These are phyloP conservation scores for Plantago lanceolata DNA, from an alignment of 305 asterid genomes.

Conservation along the genomic window DNA sequence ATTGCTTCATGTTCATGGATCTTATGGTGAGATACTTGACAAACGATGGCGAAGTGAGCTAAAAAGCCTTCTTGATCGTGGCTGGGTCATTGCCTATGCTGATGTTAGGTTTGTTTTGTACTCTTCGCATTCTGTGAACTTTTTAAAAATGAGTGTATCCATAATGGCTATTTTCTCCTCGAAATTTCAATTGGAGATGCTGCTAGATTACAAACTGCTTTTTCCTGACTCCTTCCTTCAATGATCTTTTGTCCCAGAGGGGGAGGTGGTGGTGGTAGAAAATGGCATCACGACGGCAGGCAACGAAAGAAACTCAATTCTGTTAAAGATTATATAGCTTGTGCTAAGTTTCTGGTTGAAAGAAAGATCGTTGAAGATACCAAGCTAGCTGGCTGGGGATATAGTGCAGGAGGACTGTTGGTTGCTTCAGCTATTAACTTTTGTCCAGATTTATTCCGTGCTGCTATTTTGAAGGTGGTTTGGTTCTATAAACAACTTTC, in stretches of 20 bases:
- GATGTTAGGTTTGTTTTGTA: slow-evolving; percentile 76
- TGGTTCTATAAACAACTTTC: slow-evolving; percentile 3
- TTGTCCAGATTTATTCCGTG: slow-evolving; percentile 74
- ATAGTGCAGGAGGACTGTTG: slow-evolving; percentile 90
- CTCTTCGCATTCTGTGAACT: too few relatives aligned
- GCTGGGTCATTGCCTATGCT: slow-evolving; percentile 94
- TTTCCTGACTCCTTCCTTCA: slow-evolving; percentile 19
- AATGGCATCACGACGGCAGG: slow-evolving; percentile 83
- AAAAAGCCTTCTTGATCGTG: slow-evolving; percentile 97
- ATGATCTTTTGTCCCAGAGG: slow-evolving; percentile 56
- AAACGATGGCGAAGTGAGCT: slow-evolving; percentile 93
- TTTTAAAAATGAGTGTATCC: too few relatives aligned
- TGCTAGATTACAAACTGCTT: slow-evolving; percentile 12
- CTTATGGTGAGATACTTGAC: slow-evolving; percentile 73
- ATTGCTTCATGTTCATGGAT: slow-evolving; percentile 91
- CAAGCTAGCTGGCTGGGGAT: slow-evolving; percentile 95
- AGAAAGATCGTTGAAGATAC: slow-evolving; percentile 59
- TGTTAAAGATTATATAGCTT: slow-evolving; percentile 61
- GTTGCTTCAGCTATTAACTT: slow-evolving; percentile 86
- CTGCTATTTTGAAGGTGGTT: slow-evolving; percentile 78
- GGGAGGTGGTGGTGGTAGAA: slow-evolving; percentile 83
- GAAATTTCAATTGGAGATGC: too few relatives aligned
- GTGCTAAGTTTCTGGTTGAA: slow-evolving; percentile 80
- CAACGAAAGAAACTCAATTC: slow-evolving; percentile 61
- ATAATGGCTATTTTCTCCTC: too few relatives aligned